Percentiles rank a stretch among this genome's conserved stretches.
These are phyloP conservation scores for Sporodiniella umbellata DNA, from an alignment of 371 early-diverging fungal species.

Conservation along the genomic window DNA sequence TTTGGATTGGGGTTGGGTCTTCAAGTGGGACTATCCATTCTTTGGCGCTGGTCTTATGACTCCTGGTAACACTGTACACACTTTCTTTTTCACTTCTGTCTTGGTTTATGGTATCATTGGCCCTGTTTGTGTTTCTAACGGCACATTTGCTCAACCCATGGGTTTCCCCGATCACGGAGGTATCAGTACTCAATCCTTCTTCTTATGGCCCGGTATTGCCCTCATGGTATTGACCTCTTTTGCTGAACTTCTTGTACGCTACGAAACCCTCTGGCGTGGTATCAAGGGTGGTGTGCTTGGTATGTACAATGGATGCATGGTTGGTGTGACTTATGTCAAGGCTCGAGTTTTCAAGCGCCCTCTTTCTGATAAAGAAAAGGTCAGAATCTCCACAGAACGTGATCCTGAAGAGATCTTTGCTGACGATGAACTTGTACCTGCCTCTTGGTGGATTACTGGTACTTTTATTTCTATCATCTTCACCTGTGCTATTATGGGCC, in stretches of 20 bases:
- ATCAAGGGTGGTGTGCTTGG: conserved; percentile 39
- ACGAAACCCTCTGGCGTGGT: conserved; percentile 57
- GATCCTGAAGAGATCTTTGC: conserved; percentile 30
- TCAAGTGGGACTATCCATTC: conserved; percentile 60
- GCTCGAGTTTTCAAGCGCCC: conserved; percentile 4
- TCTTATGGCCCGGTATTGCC: conserved; percentile 75
- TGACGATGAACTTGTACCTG: conserved; percentile 55
- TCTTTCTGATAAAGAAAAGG: conserved; percentile 4
- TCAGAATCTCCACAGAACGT: background rate
- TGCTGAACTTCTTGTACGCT: conserved; percentile 57
- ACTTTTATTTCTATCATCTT: conserved; percentile 53
- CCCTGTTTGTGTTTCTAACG: conserved; percentile 37
- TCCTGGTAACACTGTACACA: conserved; percentile 52
- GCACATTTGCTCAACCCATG: conserved; percentile 27
- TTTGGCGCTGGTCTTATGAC: conserved; percentile 71
- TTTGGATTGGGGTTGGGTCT: conserved; percentile 54
- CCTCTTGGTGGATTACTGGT: conserved; percentile 61
- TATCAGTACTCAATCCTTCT: conserved; percentile 51
- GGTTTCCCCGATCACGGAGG: conserved; percentile 37
- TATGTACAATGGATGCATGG: background rate
- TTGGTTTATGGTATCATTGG: conserved; percentile 56
- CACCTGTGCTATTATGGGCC: conserved; percentile 58
- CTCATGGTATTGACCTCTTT: conserved; percentile 68
- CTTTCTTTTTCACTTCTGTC: conserved; percentile 56
- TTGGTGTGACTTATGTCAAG: conserved; percentile 1